Percentiles rank a stretch among this genome's conserved stretches.
These are phyloP conservation scores for Paecilomyces sp. DNA, from an alignment of 2,329 filamentous ascomycete genomes.

Conservation along the genomic window DNA sequence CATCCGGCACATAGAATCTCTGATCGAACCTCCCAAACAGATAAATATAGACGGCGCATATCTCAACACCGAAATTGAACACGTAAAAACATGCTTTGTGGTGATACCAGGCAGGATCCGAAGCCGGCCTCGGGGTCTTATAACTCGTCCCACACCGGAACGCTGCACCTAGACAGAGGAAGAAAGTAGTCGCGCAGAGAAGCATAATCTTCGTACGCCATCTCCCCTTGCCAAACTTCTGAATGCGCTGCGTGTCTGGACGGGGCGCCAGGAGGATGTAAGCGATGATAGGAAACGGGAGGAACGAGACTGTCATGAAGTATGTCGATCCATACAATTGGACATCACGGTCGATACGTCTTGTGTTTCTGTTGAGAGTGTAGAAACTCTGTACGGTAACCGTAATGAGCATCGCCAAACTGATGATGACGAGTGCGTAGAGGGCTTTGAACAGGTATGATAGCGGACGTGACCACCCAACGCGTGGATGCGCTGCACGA, in stretches of 20 bases:
- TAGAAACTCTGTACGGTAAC: conserved; percentile 60
- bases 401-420: conserved; percentile 60
- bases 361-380: conserved; percentile 49
- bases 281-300: conserved; percentile 55
- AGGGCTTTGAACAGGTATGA: conserved; percentile 50
- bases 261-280: conserved; percentile 43
- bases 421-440: conserved; percentile 51
- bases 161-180: conserved; percentile 62
- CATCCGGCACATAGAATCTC: conserved; percentile 68
- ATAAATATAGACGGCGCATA: conserved; percentile 62
- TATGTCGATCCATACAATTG: conserved; percentile 57
- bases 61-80: conserved; percentile 70
- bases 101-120: conserved; percentile 61
- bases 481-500: conserved; percentile 60
- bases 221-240: conserved; percentile 60
- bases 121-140: conserved; percentile 41
- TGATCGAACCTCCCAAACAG: conserved; percentile 62
- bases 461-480: conserved; percentile 60
- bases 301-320: conserved; percentile 58
- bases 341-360: conserved; percentile 51
- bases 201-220: conserved; percentile 62
- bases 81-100: conserved; percentile 67
- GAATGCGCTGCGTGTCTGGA: conserved; percentile 33
- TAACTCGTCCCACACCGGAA: conserved; percentile 60
- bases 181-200: conserved; percentile 49